Conservation (phyloP, 1,139 yeast genomes). For the Lodderomyces oxycetoniae region DNA sequence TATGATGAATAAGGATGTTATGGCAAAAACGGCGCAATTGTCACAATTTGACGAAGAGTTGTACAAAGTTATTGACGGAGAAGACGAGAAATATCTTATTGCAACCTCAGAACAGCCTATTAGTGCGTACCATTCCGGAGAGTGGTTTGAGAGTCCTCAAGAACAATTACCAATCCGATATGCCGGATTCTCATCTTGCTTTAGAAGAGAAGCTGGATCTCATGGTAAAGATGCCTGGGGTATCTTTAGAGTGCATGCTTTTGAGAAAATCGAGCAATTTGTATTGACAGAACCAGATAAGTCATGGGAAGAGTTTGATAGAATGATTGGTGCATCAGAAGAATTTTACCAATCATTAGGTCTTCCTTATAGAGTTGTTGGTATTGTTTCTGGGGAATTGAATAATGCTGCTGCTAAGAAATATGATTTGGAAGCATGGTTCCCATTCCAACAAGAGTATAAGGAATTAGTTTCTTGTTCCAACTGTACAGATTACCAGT, state of each 20-base stretch:
- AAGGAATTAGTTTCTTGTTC: slow-evolving; percentile 98
- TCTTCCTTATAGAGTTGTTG: slow-evolving; percentile 94
- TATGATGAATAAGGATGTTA: slow-evolving; percentile 98
- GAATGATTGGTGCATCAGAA: slow-evolving; percentile 88
- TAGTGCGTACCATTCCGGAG: slow-evolving; percentile 95
- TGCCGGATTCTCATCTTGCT: slow-evolving; percentile 97
- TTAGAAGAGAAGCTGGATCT: slow-evolving; percentile 99
- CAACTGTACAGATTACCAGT: slow-evolving; percentile 98
- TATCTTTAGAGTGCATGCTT: slow-evolving; percentile 97
- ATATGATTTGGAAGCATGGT: slow-evolving; percentile 99
- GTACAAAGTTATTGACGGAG: slow-evolving; percentile 94
- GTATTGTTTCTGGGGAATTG: slow-evolving; percentile 96
- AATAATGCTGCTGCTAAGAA: slow-evolving; percentile 99
- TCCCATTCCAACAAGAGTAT: slow-evolving; percentile 98
- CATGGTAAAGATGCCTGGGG: slow-evolving; percentile 99
- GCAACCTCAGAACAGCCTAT: slow-evolving; percentile 99
- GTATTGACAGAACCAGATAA: slow-evolving; percentile 95
- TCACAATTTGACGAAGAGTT: slow-evolving; percentile 97
- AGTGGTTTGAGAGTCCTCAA: slow-evolving; percentile 97
- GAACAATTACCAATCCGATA: slow-evolving; percentile 95
- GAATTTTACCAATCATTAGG: slow-evolving; percentile 90
- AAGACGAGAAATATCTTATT: slow-evolving; percentile 93
- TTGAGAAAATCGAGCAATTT: slow-evolving; percentile 97
- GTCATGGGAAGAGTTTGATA: slow-evolving; percentile 95
- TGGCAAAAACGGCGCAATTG: slow-evolving; percentile 99